Evolutionary conservation across 2,329 filamentous ascomycete species (phyloP), one percentile per base, ranked within the genome.

Genomic region (Beauveria sp.): DNA sequence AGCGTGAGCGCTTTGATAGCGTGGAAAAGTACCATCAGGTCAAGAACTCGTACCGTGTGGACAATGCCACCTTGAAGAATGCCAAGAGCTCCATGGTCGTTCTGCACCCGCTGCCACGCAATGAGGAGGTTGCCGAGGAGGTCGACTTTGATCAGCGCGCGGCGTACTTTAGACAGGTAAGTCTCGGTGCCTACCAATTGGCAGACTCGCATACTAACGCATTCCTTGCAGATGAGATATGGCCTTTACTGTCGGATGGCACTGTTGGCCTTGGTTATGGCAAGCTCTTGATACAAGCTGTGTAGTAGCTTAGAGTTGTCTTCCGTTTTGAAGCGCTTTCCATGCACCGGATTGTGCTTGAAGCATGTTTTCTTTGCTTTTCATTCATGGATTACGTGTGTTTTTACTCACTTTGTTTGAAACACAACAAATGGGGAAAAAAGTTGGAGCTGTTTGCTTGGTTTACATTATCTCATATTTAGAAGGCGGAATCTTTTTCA

Each of bases 181-280:
- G 90, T 83, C 28, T 14, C 41, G n/a, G 24, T 9, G 43, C 10
- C 3, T 2, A 20, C 5, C 44, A 20, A n/a, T 10, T 34, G 22
- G 14, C 5, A 22, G 30, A 43, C 18, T 28, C 37, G 20, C 22
- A 34, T 44, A 52, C 56, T 59, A 59, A 59, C 40, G 20, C n/a
- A 10, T 30, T 5, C 18, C 2, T 59, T 72, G 30, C 70, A 97
- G 92, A 97, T 97, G 93, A 86, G 89, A 77, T 97, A 97, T 78
- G 94, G 94, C 69, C 84, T 99, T 69, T 97, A 97, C 82, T 96
- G 90, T 76, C 89, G 94, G 74, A 99, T 99, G 94, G 94, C 94
- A 68, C 78, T 99, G 78, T 82, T 99, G 74, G 94, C 94, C 67
- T 81, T 97, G 75, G 91, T 97, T 75, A 89, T 99, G 89, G 70